Conservation (phyloP, 805 yeast species). For the Sugiyamaella boreocaroliniensis region DNA sequence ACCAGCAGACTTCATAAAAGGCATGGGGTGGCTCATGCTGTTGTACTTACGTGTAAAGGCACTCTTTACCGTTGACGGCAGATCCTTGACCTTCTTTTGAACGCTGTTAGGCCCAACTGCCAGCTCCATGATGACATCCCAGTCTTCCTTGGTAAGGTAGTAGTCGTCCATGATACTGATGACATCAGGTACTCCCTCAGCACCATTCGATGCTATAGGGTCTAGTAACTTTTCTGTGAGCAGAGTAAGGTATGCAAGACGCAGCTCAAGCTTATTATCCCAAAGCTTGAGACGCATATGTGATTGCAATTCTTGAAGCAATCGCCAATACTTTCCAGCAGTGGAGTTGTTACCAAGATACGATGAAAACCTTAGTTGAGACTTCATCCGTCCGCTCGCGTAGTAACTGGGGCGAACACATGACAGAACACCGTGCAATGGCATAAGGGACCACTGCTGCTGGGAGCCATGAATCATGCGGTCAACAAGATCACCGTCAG, state of each 20-base stretch:
- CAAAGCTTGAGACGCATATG: conserved; percentile 77
- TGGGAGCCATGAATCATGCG: conserved; percentile 79
- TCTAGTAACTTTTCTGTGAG: conserved; percentile 48
- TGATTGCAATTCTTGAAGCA: conserved; percentile 81
- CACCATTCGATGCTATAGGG: conserved; percentile 52
- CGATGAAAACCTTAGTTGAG: conserved; percentile 69
- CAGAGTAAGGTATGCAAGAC: conserved; percentile 69
- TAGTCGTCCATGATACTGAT: conserved; percentile 77
- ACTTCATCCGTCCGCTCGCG: conserved; percentile 63
- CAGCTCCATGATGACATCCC: conserved; percentile 82
- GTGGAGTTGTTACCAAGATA: conserved; percentile 92
- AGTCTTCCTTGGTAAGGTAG: conserved; percentile 82
- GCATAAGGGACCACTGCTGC: conserved; percentile 91
- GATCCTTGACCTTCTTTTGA: conserved; percentile 47
- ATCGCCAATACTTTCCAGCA: conserved; percentile 64
- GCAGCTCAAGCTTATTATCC: conserved; percentile 64
- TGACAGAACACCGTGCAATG: conserved; percentile 82
- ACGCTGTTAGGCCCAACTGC: conserved; percentile 54
- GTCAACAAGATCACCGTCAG: conserved; percentile 79
- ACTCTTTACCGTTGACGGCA: conserved; percentile 72
- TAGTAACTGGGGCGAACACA: conserved; percentile 71
- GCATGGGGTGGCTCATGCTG: conserved; percentile 68
- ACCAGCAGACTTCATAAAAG: conserved; percentile 53
- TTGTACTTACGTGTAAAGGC: conserved; percentile 86
- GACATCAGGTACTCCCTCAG: conserved; percentile 58